Base-by-base conservation (phyloP, 2,329 filamentous ascomycete species). In the Monilinia aucupariae region DNA sequence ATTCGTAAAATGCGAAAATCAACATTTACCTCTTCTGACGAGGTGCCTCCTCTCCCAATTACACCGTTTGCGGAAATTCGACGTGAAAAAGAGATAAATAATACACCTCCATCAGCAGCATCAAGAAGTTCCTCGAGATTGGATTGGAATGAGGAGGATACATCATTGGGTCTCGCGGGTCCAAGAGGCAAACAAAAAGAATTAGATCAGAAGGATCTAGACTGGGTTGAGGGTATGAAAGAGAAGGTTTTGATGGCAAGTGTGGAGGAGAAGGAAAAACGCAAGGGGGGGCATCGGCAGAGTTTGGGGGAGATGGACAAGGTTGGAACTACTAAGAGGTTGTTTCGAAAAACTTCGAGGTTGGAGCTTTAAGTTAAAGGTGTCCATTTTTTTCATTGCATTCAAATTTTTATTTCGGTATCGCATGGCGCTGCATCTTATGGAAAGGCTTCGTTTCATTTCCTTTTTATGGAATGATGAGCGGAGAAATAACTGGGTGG, bases 171-270 rank as follows among this genome's bases (percentile, higher is more conserved):
- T 6, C 83, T 92, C 55, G 88, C 88, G 0, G 89, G 89, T 0
- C 89, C 89, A 1, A 84, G 82, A 53, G 80, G 82, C 43, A 88
- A 84, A 74, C 83, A 82, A 67, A 81, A 84, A 9, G 83, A 81
- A 72, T 89, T 85, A 77, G 89, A 85, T 62, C 85, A 87, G 62
- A 87, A 92, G 75, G 90, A 88, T 71, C 81, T 85, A 64, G 85
- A 87, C 47, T 94, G 90, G 90, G 88, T 94, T 12, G 88, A 92
- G 74, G 90, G 86, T 66, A 88, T 94, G 78, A 88, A 91, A 76
- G 88, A 90, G 71, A 88, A 90, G 72, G 90, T 92, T 48, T 83
- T 88, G 64, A 81, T 86, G 53, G 88, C 85, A 65, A 90, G 87
- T 71, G 83, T 83, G 62, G 85, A 85, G 70, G 76, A 76, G 66